Evolutionary conservation across 495 filamentous ascomycete genomes (phyloP), one percentile per base, ranked within the genome.

Genomic region (Talaromyces proteolyticus): DNA sequence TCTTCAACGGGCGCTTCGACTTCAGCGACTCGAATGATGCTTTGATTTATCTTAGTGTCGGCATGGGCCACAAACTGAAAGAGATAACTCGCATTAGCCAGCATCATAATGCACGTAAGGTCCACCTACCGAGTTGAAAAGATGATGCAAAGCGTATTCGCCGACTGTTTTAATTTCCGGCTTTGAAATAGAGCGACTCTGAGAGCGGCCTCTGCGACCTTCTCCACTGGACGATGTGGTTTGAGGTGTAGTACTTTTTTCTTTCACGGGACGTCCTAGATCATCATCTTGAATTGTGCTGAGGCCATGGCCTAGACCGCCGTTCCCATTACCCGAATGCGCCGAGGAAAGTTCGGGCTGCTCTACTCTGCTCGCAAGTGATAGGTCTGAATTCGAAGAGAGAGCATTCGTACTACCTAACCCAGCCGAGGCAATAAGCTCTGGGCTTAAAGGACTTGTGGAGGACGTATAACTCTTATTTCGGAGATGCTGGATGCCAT

Each of bases 141-240:
- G 73, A 58, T 96, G 92, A 68, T 97, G 92, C 48, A 97, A 72
- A 20, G 94, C 91, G 77, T 95, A 96, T 73, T 98, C 93, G 42
- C 90, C 92, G 44, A 95, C 90, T 0, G 89, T 95, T 68, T 91
- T 95, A 52, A 81, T 76, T 57, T 95, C 87, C 25, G 77, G 80
- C 37, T 86, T 87, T 23, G 91, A 95, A 60, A 92, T 87, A 10
- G 89, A 91, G 53, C 85, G 88, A 57, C 88, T 81, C 57, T 89
- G 91, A 22, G 79, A 72, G 60, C 88, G 84, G 43, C 88, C 87
- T 48, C 85, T 79, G 56, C 82, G 80, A 44, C 72, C 61, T 59
- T 78, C 87, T 2, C 76, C 77, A 63, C 81, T 89, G 18, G 72
- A 73, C 37, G 67, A 65, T 59, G 68, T 71, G 24, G 60, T 62